Evolutionary conservation across 192 early-diverging fungal genomes (phyloP).

Genomic region (Entophlyctis luteolus): DNA sequence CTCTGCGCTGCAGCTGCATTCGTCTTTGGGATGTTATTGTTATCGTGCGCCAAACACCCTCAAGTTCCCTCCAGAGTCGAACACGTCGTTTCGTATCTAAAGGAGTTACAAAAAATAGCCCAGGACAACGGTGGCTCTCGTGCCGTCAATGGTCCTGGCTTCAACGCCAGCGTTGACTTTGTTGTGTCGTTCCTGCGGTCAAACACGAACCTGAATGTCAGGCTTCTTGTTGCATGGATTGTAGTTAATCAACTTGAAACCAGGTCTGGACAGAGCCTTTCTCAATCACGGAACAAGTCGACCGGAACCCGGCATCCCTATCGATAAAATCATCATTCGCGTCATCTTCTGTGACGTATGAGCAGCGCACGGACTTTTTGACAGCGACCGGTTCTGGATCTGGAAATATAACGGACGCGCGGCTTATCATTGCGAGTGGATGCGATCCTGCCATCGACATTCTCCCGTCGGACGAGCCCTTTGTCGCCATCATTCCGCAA

Average conservation of each 20-base stretch:
- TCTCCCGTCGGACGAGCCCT: background rate
- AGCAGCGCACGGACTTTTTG: slow-evolving; percentile 2
- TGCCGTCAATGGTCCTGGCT: background rate
- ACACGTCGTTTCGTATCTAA: too few species aligned
- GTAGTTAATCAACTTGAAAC: background rate
- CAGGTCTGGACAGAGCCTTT: slow-evolving; percentile 16
- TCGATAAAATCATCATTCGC: background rate
- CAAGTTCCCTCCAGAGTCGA: too few species aligned
- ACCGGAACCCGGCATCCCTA: background rate
- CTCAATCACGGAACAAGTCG: slow-evolving; percentile 7
- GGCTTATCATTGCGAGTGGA: background rate
- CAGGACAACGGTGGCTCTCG: slow-evolving; percentile 15
- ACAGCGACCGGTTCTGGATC: slow-evolving; percentile 6
- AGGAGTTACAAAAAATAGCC: too few species aligned
- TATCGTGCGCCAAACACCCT: too few species aligned
- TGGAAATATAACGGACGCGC: background rate
- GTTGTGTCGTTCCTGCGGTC: background rate
- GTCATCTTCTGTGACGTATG: background rate
- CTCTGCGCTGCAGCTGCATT: too few species aligned
- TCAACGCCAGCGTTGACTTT: background rate
- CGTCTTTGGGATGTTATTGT: too few species aligned
- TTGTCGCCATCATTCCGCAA: slow-evolving; percentile 6
- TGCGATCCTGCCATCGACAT: background rate
- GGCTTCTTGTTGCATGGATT: background rate
- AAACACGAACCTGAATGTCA: background rate